Conservation (phyloP, 129 eudicot species). For the Deinandra increscens region DNA sequence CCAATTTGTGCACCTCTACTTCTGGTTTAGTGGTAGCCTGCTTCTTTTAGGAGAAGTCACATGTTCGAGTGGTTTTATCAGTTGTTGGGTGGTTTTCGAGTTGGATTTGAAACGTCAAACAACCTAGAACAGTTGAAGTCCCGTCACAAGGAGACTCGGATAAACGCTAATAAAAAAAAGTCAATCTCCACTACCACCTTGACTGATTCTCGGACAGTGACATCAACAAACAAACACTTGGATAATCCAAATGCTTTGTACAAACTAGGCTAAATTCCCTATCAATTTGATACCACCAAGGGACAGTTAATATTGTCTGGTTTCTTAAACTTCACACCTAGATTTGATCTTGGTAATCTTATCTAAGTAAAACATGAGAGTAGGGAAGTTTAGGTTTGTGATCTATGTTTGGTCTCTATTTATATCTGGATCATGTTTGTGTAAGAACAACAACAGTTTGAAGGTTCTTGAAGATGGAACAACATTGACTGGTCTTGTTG, state of each 20-base stretch:
- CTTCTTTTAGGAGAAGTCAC: no score
- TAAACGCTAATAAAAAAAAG: no score
- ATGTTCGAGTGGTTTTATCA: no score
- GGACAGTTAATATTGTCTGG: not conserved
- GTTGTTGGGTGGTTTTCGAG: no score
- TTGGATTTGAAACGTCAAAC: no score
- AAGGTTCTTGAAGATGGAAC: constrained; percentile 76
- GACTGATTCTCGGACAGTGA: not conserved
- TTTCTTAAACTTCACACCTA: not conserved
- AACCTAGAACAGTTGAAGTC: no score
- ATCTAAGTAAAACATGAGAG: constrained; percentile 34
- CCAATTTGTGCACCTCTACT: no score
- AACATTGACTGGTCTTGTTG: constrained; percentile 52
- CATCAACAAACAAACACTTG: not conserved
- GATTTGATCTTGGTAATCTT: constrained; percentile 6
- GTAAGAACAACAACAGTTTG: constrained; percentile 62
- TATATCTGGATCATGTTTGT: constrained; percentile 40
- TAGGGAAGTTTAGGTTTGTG: constrained; percentile 26
- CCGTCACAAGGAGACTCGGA: no score
- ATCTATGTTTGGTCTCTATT: constrained; percentile 39
- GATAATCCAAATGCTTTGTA: not conserved
- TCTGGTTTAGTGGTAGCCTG: no score
- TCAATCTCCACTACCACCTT: no score
- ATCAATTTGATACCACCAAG: not conserved
- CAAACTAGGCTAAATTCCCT: not conserved